These are phyloP conservation scores for Tympanopsis confertula DNA, from an alignment of 2,329 filamentous ascomycete species.

Conservation along the genomic window DNA sequence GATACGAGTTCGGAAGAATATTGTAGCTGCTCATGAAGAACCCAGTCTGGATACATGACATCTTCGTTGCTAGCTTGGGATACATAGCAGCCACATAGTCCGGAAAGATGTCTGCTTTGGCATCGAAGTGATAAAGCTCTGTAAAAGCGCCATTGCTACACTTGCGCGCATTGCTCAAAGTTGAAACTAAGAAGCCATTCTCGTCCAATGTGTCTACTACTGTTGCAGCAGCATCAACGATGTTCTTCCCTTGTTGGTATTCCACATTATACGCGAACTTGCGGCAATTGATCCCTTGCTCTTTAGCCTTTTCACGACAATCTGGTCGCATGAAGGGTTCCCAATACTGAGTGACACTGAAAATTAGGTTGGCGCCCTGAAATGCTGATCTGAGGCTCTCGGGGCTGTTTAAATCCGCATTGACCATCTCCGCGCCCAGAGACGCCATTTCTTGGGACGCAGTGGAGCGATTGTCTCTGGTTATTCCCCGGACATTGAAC, in stretches of 20 bases:
- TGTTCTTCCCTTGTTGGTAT: conserved; percentile 37
- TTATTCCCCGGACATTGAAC: conserved; percentile 34
- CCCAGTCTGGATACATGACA: conserved; percentile 37
- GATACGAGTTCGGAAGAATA: conserved; percentile 31
- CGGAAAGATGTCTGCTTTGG: conserved; percentile 38
- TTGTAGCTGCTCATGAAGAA: conserved; percentile 34
- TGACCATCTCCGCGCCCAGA: conserved; percentile 30
- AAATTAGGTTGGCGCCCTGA: conserved; percentile 36
- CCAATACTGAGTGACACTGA: conserved; percentile 44
- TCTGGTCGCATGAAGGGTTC: conserved; percentile 33
- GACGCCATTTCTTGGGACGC: conserved; percentile 25
- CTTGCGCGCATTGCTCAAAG: conserved; percentile 32
- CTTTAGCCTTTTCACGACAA: conserved; percentile 22
- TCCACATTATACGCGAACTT: conserved; percentile 35
- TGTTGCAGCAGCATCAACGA: conserved; percentile 37
- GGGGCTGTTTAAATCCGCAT: too few species aligned
- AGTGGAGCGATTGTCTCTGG: conserved; percentile 27
- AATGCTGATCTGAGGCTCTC: too few species aligned
- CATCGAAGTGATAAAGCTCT: conserved; percentile 40
- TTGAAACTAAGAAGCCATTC: conserved; percentile 38
- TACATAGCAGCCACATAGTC: conserved; percentile 28
- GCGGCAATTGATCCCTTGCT: conserved; percentile 26
- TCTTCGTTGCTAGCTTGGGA: conserved; percentile 31
- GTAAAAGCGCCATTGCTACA: conserved; percentile 30
- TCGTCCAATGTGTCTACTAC: conserved; percentile 24